Conservation (phyloP, 257 asterid genomes). For the Thymus mandschuricus region DNA sequence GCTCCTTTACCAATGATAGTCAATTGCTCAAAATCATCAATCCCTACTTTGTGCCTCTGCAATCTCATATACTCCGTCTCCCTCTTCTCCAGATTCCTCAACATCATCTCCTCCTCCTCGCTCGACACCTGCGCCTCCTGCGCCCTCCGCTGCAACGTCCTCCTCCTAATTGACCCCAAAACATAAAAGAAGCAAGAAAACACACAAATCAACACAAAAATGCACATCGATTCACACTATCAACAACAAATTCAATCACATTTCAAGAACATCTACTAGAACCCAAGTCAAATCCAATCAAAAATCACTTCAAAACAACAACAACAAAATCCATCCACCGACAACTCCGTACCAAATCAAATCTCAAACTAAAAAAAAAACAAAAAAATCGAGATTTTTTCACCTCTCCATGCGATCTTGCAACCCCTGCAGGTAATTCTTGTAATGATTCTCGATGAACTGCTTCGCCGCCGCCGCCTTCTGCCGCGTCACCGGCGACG, state of each 20-base stretch:
- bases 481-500: constrained; percentile 94
- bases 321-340: background rate
- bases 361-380: background rate
- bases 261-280: constrained; percentile 1
- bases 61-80: constrained; percentile 96
- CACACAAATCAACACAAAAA: background rate
- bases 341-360: constrained; percentile 2
- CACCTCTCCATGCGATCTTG: constrained; percentile 97
- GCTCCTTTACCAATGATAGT: constrained; percentile 95
- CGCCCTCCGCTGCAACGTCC: constrained; percentile 86
- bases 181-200: background rate
- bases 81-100: constrained; percentile 86
- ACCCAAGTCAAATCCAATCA: constrained; percentile 25
- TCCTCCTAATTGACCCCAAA: constrained; percentile 56
- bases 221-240: constrained; percentile 22
- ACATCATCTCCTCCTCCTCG: constrained; percentile 87
- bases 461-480: constrained; percentile 96
- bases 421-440: constrained; percentile 82
- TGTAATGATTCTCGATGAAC: constrained; percentile 94
- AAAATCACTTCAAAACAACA: constrained; percentile 1
- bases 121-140: constrained; percentile 80
- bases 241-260: background rate
- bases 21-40: constrained; percentile 94
- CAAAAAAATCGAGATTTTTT: background rate
- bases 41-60: constrained; percentile 98